A percentile compares a stretch with the other conserved stretches of the same genome.
These are phyloP conservation scores for Xerocomus spinulosus DNA, from an alignment of 768 basidiomycete genomes.

Conservation along the genomic window DNA sequence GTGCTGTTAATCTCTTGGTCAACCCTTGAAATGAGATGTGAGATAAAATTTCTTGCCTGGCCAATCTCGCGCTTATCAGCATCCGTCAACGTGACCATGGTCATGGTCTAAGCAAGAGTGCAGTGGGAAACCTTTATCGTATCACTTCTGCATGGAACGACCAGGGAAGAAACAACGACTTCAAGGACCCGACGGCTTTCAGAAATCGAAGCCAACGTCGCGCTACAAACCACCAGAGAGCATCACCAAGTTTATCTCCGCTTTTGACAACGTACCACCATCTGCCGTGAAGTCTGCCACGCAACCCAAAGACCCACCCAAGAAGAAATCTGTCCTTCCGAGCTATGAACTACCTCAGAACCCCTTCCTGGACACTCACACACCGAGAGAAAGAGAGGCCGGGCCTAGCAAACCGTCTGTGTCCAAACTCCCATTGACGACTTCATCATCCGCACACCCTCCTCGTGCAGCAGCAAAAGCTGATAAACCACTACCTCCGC, in stretches of 20 bases:
- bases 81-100: constrained; percentile 31
- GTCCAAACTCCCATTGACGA: constrained; percentile 6
- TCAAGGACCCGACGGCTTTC: constrained; percentile 23
- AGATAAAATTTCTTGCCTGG: constrained; percentile 30
- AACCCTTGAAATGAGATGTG: background rate
- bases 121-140: too few species aligned
- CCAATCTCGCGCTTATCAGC: constrained; percentile 42
- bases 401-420: constrained; percentile 4
- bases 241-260: constrained; percentile 24
- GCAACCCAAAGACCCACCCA: background rate
- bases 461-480: background rate
- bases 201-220: constrained; percentile 12
- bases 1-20: constrained; percentile 40
- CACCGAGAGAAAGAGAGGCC: constrained; percentile 3
- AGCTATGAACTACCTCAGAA: constrained; percentile 18
- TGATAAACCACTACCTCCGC: background rate
- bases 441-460: constrained; percentile 4
- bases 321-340: constrained; percentile 1
- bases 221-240: constrained; percentile 24
- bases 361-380: constrained; percentile 14
- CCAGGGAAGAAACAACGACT: background rate
- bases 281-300: background rate
- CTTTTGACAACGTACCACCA: constrained; percentile 17
- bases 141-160: constrained; percentile 10
- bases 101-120: background rate